Percentiles rank a stretch among this genome's conserved stretches.
phyloP scores from a whole-genome alignment of 305 asterid species.

The Ilex paraguariensis region DNA sequence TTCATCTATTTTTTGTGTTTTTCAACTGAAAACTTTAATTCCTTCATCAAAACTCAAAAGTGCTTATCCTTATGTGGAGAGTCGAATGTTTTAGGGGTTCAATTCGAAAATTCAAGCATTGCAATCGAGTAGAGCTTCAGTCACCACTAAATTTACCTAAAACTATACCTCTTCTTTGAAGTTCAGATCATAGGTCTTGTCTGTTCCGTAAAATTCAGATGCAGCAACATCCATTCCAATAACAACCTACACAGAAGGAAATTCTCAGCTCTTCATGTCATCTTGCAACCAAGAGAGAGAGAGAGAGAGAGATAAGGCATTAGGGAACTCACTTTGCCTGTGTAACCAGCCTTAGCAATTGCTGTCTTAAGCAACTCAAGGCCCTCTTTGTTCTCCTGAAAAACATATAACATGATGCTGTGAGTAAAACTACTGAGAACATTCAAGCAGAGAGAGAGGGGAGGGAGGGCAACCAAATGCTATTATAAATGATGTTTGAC shows the following conservation, averaged over 20 bases:
- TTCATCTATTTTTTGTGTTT: no score
- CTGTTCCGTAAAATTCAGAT: conserved; percentile 80
- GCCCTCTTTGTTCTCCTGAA: conserved; percentile 97
- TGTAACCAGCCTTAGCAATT: conserved; percentile 89
- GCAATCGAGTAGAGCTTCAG: neutral
- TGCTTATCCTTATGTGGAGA: no score
- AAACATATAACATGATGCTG: conserved; percentile 3
- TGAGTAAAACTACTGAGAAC: no score
- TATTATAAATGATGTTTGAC: conserved; percentile 15
- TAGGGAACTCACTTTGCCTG: conserved; percentile 54
- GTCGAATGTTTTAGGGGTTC: no score
- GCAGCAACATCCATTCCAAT: conserved; percentile 99
- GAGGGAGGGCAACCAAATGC: no score
- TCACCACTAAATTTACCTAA: neutral
- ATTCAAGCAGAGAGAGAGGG: no score
- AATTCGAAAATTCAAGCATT: no score
- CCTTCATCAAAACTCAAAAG: no score
- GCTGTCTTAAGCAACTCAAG: conserved; percentile 96
- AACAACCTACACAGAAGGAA: conserved; percentile 50
- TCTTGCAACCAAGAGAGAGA: neutral
- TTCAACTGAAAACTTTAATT: no score
- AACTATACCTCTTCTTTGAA: conserved; percentile 83
- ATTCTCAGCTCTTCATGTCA: neutral
- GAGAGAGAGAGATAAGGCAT: neutral
- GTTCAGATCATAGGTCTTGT: conserved; percentile 80